A percentile compares a stretch with the other conserved stretches of the same genome.
Evolutionary conservation across 495 filamentous ascomycete species (phyloP).

Genomic region (Alectoria sarmentosa): DNA sequence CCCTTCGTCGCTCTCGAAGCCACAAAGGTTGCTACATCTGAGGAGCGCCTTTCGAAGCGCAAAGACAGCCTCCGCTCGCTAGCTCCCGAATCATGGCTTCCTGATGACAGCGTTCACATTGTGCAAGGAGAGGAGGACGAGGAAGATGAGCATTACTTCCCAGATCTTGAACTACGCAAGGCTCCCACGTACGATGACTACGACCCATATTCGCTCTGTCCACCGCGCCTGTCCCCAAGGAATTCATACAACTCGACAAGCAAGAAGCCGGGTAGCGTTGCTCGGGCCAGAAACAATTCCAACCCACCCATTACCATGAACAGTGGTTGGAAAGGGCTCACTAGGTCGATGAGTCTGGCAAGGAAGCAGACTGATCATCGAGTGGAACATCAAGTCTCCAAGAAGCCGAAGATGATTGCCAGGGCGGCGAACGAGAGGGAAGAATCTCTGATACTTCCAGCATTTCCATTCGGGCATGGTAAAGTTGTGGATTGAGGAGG

Average conservation of each 20-base stretch:
- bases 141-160: constrained; percentile 22
- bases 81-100: constrained; percentile 26
- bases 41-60: constrained; percentile 12
- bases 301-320: constrained; percentile 12
- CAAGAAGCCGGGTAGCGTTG: constrained; percentile 22
- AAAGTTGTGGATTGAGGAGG: not conserved
- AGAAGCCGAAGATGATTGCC: constrained; percentile 27
- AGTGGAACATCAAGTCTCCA: constrained; percentile 19
- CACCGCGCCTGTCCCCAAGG: constrained; percentile 22
- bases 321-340: constrained; percentile 18
- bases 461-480: constrained; percentile 13
- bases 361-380: constrained; percentile 18
- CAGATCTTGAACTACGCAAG: constrained; percentile 18
- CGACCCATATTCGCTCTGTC: constrained; percentile 25
- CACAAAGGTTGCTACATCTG: constrained; percentile 1
- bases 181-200: constrained; percentile 23
- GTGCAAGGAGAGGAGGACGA: constrained; percentile 13
- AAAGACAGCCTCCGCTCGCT: constrained; percentile 10
- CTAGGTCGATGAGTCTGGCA: constrained; percentile 17
- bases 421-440: constrained; percentile 23
- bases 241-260: constrained; percentile 16
- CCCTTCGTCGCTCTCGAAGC: constrained; percentile 12
- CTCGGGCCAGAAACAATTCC: constrained; percentile 19
- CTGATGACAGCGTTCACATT: constrained; percentile 15
- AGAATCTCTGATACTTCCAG: constrained; percentile 18